Base-by-base conservation (phyloP, 345 rosid species). In the Brassica carinata region DNA sequence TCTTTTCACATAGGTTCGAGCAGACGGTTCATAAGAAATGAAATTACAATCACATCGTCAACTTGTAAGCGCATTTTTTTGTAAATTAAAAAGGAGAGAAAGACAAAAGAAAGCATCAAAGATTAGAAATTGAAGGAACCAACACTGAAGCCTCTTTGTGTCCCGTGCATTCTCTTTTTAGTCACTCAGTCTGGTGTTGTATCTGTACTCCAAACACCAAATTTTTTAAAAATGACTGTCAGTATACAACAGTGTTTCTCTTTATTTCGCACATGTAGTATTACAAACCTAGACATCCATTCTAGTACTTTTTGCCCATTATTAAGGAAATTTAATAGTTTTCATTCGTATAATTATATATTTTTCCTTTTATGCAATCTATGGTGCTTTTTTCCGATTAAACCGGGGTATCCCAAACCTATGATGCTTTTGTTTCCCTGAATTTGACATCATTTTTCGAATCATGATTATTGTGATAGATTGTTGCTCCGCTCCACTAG, bases 121-220 rank as follows among this genome's bases (percentile, higher is more conserved):
- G 15, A n/a, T 38, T 26, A 27, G 36, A 79, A 38, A 79, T 8
- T 72, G 23, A 43, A 57, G 51, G 34, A 63, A 34, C 7, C 71
- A 72, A 71, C 34, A 29, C 7, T 27, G n/a, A 55, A 36, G 17
- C 68, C 13, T 33, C 51, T 29, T 18, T 65, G 3, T 57, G 51
- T 19, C 73, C 15, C 30, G 18, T 51, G 18, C 58, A 3, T 27
- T 30, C 48, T 51, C 66, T 71, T 79, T 79, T 65, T 48, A 36
- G 63, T 79, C 68, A 86, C 77, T 75, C 73, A 36, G 82, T 77
- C 45, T 83, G 76, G 23, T 73, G 82, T 31, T 65, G 79, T 62
- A n/a, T 84, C 90, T 88, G 87, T 45, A 65, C 17, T 17, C 67
- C 62, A 79, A 13, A 72, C 55, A 72, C 48, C 72, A 38, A 18